Evolutionary conservation across 2,329 filamentous ascomycete species (phyloP), one percentile per base, ranked within the genome.

Genomic region (Mycocentrospora acerina): DNA sequence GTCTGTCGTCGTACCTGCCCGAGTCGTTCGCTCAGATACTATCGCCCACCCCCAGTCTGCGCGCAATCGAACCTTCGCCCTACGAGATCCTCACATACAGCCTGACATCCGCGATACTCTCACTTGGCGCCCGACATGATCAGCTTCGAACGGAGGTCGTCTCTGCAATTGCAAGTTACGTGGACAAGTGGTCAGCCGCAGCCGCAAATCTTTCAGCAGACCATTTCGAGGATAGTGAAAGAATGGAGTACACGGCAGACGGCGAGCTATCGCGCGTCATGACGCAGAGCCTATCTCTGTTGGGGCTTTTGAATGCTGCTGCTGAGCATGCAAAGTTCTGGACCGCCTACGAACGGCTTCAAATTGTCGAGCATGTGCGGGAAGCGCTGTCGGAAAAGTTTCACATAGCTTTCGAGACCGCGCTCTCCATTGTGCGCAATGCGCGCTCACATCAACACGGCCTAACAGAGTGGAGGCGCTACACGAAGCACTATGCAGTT

Each of bases 381-480:
- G 74, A 77, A 22, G 77, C 95, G 13, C 73, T 98, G 10, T 91
- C 89, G 0, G 90, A 95, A 57, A 76, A 81, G 6, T 95, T 95
- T 61, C 77, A 96, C 50, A 81, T 94, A 10, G 83, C 87, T 2
- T 80, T 97, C 25, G 93, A 97, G 69, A 89, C 88, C 0, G 87
- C 90, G 7, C 85, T 95, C 41, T 96, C 91, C 7, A 90, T 88
- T 7, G 86, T 97, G 48, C 85, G 91, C 38, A 95, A 94, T 67
- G 79, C 85, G 2, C 82, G 81, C 50, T 78, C 78, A 18, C 72
- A 81, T 16, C 83, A 87, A 46, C 76, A 78, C 32, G 71, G 79
- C 18, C 73, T 88, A 14, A 86, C 83, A 57, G 87, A 95, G 51
- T 98, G 93, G 93, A 94, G 87, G 69, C 82, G 85, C 48, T 89